Base-by-base conservation (phyloP, 2,329 filamentous ascomycete species). In the Stemphylium lycopersici region DNA sequence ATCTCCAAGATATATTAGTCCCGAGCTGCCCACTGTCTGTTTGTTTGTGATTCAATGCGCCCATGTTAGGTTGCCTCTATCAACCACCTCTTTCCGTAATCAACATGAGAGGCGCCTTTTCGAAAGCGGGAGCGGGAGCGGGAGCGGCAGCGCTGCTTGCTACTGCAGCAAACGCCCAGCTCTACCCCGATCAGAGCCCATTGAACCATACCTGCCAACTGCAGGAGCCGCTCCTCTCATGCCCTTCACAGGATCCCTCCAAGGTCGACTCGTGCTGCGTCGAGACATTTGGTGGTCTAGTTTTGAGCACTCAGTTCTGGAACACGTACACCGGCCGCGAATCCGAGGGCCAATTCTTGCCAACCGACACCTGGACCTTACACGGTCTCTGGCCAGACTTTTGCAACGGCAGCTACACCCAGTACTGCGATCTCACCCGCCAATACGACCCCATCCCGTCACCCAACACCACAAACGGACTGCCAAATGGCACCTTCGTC, bases 221-320 rank as follows among this genome's bases (percentile, higher is more conserved):
- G 13, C 73, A 67, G 53, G 55, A 66, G 43, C 68, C 67, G 11
- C 49, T 75, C 3, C 65, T 72, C 3, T 76, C 72, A 12, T 75
- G 72, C 37, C 70, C 72, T 3, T 50, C 68, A 2, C 67, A 68
- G 33, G 58, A 71, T 36, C 65, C 69, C 1, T 65, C 62, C 11
- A 52, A 63, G 34, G 81, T 84, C 31, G 85, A 89, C 65, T 82
- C 82, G 1, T 89, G 86, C 78, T 89, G 86, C 63, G 79, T 79
- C 13, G 86, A 89, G 76, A 88, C 86, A 0, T 88, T 78, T 61
- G 86, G 86, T 24, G 86, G 86, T 3, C 77, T 89, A 4, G 66
- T 88, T 62, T 76, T 89, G 2, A 77, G 77, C 51, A 89, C 86
- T 0, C 86, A 88, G 59, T 87, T 85, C 71, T 89, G 87, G 87